phyloP scores from a whole-genome alignment of 768 basidiomycete genomes.

The Kwoniella pini region DNA sequence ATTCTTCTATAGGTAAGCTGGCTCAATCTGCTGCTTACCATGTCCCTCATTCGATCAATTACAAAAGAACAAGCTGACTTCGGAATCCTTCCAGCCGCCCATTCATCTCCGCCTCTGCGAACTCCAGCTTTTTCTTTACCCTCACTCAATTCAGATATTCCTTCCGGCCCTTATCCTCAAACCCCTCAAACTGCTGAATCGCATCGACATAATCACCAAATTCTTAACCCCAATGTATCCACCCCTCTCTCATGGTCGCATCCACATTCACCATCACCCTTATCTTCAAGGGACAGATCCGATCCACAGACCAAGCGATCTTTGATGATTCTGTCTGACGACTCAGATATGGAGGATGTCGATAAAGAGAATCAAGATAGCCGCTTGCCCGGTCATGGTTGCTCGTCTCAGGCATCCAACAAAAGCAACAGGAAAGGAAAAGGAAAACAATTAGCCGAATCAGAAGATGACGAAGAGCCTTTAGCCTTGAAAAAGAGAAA shows the following conservation, averaged over 20 bases:
- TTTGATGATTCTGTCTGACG: slow-evolving; percentile 4
- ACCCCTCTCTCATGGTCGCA: slow-evolving; percentile 6
- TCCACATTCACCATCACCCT: slow-evolving; percentile 1
- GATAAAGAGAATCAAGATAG: not conserved
- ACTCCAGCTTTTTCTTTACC: slow-evolving; percentile 16
- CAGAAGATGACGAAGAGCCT: slow-evolving; percentile 4
- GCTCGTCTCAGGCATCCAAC: not conserved
- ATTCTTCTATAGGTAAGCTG: slow-evolving; percentile 10
- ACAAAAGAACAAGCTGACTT: too few relatives aligned
- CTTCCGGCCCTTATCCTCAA: slow-evolving; percentile 15
- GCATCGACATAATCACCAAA: not conserved
- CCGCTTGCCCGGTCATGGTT: not conserved
- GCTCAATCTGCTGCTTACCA: too few relatives aligned
- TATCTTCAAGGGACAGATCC: not conserved
- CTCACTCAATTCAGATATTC: slow-evolving; percentile 9
- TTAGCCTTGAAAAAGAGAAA: not conserved
- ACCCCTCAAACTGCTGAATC: slow-evolving; percentile 7
- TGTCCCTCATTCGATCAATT: too few relatives aligned
- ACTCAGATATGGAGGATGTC: slow-evolving; percentile 10
- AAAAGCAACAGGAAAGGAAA: not conserved
- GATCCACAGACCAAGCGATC: not conserved
- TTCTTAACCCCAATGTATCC: not conserved
- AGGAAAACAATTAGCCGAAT: slow-evolving; percentile 1
- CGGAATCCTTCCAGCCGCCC: slow-evolving; percentile 2
- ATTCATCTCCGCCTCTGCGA: slow-evolving; percentile 7